Base-by-base conservation (phyloP, 805 yeast genomes). In the Hanseniaspora hatyaiensis region DNA sequence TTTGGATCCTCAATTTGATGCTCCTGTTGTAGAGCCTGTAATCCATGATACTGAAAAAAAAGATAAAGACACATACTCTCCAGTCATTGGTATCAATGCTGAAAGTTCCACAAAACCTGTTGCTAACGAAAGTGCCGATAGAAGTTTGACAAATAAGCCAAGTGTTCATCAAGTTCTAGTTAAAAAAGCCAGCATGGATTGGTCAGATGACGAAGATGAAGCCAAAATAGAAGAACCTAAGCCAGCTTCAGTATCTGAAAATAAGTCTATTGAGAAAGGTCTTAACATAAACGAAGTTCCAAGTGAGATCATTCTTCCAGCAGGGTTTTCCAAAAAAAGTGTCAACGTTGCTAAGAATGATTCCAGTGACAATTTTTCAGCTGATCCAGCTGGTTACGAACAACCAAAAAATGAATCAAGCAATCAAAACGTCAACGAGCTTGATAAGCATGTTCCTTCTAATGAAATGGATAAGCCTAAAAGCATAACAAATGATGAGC, bases 161-260 rank as follows among this genome's bases (percentile, higher is more conserved):
- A 34, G 39, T 18, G 47, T 42, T 42, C 39, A 82, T 5, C 77
- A 80, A 3, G 80, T 89, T 3, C 76, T 82, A n/a, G 96, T 96
- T 0, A 74, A 81, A 23, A 85, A 82, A 60, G 84, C 95, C 0
- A 77, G 80, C 36, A 70, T 89, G 59, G 79, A 88, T 3, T 92
- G 95, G 87, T 81, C 89, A 13, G 81, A 87, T 47, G 94, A 82
- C 54, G 53, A 48, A 28, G 38, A 32, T 5, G 31, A 29, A 18
- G 15, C 6, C n/a, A 29, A 24, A 20, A 31, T 8, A 16, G 24
- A 38, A 18, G 41, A 33, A 9, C 11, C 2, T 6, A 33, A 33
- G 9, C 11, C 24, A 24, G 41, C 2, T 9, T 18, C 24, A 3
- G 12, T 8, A 16, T 4, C 31, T 22, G 36, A 40, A 40, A 34